Percentiles rank a stretch among this genome's conserved stretches.
Conservation (phyloP, 2,329 filamentous ascomycete genomes). For the Pestalotiopsis sp. region DNA sequence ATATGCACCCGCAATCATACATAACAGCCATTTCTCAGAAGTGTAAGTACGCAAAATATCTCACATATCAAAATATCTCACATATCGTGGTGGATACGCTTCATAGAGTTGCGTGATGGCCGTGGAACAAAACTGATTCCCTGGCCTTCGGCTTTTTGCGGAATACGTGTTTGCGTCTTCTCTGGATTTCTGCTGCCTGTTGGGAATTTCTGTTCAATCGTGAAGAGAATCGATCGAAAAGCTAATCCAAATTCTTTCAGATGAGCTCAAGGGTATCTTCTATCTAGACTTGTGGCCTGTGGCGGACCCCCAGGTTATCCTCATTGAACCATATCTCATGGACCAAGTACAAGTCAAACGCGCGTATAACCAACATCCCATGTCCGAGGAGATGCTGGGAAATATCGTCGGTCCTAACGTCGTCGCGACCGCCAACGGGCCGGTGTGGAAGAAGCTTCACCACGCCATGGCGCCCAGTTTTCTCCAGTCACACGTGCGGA, state of each 20-base stretch:
- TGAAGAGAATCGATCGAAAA: neutral
- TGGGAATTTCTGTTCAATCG: too few relatives aligned
- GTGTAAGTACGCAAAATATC: neutral
- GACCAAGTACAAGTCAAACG: constrained; percentile 26
- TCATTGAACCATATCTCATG: constrained; percentile 28
- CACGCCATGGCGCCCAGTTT: constrained; percentile 32
- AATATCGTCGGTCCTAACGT: constrained; percentile 24
- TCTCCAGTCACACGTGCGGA: constrained; percentile 25
- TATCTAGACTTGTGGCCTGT: constrained; percentile 36
- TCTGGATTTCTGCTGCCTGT: too few relatives aligned
- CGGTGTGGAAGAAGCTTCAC: constrained; percentile 32
- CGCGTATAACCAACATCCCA: constrained; percentile 20
- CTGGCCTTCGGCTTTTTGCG: too few relatives aligned
- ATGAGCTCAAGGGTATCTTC: constrained; percentile 31
- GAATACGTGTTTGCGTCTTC: too few relatives aligned
- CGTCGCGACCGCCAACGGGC: constrained; percentile 28
- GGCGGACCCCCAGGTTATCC: constrained; percentile 26
- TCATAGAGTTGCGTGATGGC: too few relatives aligned
- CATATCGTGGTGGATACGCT: neutral
- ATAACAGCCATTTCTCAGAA: constrained; percentile 25
- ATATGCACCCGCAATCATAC: constrained; percentile 25
- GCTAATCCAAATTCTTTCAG: neutral
- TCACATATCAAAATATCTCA: neutral
- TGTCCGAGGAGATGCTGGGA: constrained; percentile 22
- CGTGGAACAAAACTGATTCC: too few relatives aligned